Conservation (phyloP, 140 eudicot genomes). For the Senecio squalidus region DNA sequence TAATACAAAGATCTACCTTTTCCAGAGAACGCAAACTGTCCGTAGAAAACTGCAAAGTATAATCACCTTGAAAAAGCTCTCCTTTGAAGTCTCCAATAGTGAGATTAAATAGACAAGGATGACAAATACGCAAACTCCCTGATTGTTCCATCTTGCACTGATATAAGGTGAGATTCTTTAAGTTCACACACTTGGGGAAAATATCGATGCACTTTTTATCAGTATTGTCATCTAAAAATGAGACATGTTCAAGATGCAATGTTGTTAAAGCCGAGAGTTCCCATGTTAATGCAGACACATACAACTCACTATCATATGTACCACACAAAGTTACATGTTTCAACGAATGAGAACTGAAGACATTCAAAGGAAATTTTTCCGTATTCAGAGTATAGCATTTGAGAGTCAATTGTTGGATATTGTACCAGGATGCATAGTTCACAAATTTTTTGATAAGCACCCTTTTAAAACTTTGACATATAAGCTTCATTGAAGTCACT, state of each 20-base stretch:
- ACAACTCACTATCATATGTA: not conserved
- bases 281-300: not conserved
- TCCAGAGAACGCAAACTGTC: not conserved
- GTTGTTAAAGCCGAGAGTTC: slow-evolving; percentile 4
- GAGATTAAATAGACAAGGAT: not conserved
- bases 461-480: no score
- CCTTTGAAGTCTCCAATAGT: not conserved
- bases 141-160: not conserved
- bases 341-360: not conserved
- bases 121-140: not conserved
- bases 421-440: not conserved
- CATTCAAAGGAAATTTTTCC: not conserved
- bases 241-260: not conserved
- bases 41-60: not conserved
- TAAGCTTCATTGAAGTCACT: not conserved
- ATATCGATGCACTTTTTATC: not conserved
- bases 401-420: slow-evolving; percentile 1
- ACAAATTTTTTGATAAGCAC: not conserved
- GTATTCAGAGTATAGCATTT: not conserved
- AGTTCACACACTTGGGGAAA: not conserved
- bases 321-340: not conserved
- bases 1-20: not conserved
- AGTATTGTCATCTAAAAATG: not conserved
- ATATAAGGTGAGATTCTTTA: slow-evolving; percentile 11
- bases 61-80: not conserved